Percentiles rank a stretch among this genome's conserved stretches.
Conservation (phyloP, 345 rosid genomes). For the Melastoma malabathricum region DNA sequence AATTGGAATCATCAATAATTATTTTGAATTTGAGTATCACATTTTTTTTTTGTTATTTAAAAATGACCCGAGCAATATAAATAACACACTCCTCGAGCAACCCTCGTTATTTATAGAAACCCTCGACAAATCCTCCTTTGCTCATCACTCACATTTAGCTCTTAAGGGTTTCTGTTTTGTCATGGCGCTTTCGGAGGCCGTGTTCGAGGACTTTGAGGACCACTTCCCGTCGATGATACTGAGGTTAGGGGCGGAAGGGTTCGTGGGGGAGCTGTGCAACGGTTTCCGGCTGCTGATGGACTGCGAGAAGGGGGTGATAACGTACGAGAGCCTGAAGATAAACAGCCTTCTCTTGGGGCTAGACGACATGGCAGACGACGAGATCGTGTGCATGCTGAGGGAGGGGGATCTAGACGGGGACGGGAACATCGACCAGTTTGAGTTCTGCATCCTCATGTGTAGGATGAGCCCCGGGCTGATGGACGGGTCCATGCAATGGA, state of each 20-base stretch:
- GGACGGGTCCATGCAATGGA: conserved; percentile 25
- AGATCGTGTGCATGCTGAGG: conserved; percentile 41
- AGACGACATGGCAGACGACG: conserved; percentile 44
- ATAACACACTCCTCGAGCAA: too few relatives aligned
- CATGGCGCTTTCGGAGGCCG: too few relatives aligned
- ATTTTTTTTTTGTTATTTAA: too few relatives aligned
- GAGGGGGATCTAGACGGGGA: conserved; percentile 63
- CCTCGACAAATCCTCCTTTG: too few relatives aligned
- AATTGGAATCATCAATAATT: too few relatives aligned
- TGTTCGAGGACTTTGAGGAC: conserved; percentile 31
- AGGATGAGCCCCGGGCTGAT: conserved; percentile 44
- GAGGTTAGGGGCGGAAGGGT: conserved; percentile 40
- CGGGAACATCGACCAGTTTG: conserved; percentile 51
- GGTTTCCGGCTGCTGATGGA: conserved; percentile 55
- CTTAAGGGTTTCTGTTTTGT: too few relatives aligned
- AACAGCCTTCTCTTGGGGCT: conserved; percentile 39
- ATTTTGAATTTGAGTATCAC: too few relatives aligned
- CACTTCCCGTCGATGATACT: conserved; percentile 46
- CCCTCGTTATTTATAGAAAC: too few relatives aligned
- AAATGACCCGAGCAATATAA: too few relatives aligned
- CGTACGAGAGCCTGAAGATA: conserved; percentile 59
- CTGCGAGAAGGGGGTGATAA: conserved; percentile 44
- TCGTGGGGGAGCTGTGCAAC: conserved; percentile 38
- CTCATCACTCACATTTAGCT: too few relatives aligned
- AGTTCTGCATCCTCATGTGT: conserved; percentile 55